These are phyloP conservation scores for Cladorrhinum sp. DNA, from an alignment of 2,329 filamentous ascomycete genomes.

Conservation along the genomic window DNA sequence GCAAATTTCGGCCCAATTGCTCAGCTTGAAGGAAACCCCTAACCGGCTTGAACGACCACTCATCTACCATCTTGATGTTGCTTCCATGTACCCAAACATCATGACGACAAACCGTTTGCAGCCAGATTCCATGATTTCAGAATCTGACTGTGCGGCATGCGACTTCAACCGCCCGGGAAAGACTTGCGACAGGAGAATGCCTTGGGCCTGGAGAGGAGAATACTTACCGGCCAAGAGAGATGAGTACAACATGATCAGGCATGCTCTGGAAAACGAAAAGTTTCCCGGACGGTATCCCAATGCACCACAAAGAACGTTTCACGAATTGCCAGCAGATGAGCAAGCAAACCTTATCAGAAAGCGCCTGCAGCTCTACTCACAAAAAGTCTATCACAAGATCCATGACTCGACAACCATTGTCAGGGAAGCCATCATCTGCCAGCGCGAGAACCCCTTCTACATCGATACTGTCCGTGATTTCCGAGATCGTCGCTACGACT, in stretches of 20 bases:
- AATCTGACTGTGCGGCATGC: conserved; percentile 93
- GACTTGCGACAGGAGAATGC: conserved; percentile 89
- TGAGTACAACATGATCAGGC: conserved; percentile 98
- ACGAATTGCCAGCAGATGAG: conserved; percentile 78
- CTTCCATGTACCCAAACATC: conserved; percentile 99
- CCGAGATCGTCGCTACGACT: conserved; percentile 94
- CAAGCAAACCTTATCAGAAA: conserved; percentile 80
- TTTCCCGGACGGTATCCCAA: conserved; percentile 80
- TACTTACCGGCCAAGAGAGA: conserved; percentile 94
- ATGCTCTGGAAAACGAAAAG: conserved; percentile 84
- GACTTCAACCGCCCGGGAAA: conserved; percentile 98
- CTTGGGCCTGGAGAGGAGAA: conserved; percentile 98
- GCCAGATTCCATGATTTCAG: conserved; percentile 97
- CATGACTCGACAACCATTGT: conserved; percentile 91
- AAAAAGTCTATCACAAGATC: conserved; percentile 99
- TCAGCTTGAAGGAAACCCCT: conserved; percentile 73
- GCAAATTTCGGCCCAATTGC: conserved; percentile 71
- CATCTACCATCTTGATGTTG: conserved; percentile 97
- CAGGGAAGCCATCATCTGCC: conserved; percentile 95
- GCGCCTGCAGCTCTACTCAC: conserved; percentile 85
- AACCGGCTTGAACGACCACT: conserved; percentile 81
- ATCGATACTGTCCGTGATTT: conserved; percentile 95
- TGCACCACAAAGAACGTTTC: conserved; percentile 68
- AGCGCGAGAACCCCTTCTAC: conserved; percentile 97
- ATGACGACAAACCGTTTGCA: conserved; percentile 99